Evolutionary conservation across 305 asterid genomes (phyloP), one percentile per base, ranked within the genome.

Genomic region (Rubia peregrina): DNA sequence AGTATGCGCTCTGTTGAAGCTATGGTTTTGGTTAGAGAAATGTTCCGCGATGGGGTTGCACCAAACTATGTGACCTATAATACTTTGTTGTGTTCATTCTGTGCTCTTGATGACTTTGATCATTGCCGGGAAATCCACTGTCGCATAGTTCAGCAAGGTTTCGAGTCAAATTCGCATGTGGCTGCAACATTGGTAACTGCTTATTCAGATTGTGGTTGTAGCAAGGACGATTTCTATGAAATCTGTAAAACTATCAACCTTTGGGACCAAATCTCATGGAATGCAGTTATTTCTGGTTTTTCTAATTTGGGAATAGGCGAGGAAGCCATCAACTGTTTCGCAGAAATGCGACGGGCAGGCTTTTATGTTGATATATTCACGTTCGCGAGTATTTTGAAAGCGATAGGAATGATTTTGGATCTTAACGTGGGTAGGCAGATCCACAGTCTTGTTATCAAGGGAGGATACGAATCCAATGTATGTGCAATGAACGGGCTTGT

Each of bases 241-340:
- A 68, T 89, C 38, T 84, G 82, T 68, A 78, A 78, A 17, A 48
- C 72, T 48, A 40, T 84, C 26, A 56, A 68, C 13, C 67, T 61
- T 70, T 84, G 85, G 92, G 85, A 89, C 80, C 90, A 87, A 76
- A 67, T 86, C 66, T 77, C 86, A 9, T 84, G 88, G 89, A 89
- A 87, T 81, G 92, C 86, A 30, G 84, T 83, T 57, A 81, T 86
- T 67, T 85, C 89, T 22, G 91, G 90, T 70, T 81, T 82, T 78
- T 77, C 89, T 46, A 87, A 83, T 66, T 49, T 89, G 42, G 88
- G 86, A 7, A 48, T 62, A 19, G 80, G 80, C 30, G 84, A 83
- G 67, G 82, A 83, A 81, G 88, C 92, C 10, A 56, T 84, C 62
- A 36, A 48, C 14, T 78, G 70, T 77, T 87, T 89, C 66, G 64